These are phyloP conservation scores for Candida nemodendra DNA, from an alignment of 805 yeast species.

Conservation along the genomic window DNA sequence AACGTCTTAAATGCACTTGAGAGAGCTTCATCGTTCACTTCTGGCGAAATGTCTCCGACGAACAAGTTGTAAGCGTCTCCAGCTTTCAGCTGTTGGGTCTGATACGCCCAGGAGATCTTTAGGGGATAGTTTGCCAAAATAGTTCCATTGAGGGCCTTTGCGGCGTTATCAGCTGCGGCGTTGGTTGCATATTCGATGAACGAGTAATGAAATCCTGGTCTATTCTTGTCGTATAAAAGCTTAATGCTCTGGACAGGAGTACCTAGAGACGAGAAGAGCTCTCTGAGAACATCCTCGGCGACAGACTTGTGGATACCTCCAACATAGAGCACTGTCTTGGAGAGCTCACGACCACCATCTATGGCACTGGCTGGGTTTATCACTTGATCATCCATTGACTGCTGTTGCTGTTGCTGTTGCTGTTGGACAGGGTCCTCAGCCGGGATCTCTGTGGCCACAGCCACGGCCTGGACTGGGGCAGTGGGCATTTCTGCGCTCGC, in stretches of 20 bases:
- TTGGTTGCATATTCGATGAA: slow-evolving; percentile 71
- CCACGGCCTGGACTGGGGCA: neutral
- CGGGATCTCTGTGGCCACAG: slow-evolving; percentile 1
- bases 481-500: neutral
- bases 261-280: slow-evolving; percentile 51
- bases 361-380: slow-evolving; percentile 62
- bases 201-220: slow-evolving; percentile 74
- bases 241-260: slow-evolving; percentile 66
- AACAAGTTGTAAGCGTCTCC: slow-evolving; percentile 65
- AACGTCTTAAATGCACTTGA: slow-evolving; percentile 55
- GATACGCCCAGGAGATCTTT: slow-evolving; percentile 80
- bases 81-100: slow-evolving; percentile 64
- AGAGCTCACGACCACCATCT: slow-evolving; percentile 79
- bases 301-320: slow-evolving; percentile 69
- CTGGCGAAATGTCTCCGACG: slow-evolving; percentile 82
- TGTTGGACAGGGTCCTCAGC: no score
- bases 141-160: slow-evolving; percentile 56
- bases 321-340: slow-evolving; percentile 71
- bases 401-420: slow-evolving; percentile 13
- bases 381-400: slow-evolving; percentile 6
- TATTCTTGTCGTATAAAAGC: slow-evolving; percentile 72
- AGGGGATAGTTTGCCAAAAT: slow-evolving; percentile 54
- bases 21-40: slow-evolving; percentile 76
- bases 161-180: slow-evolving; percentile 60
- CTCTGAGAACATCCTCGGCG: slow-evolving; percentile 60